A percentile compares a stretch with the other conserved stretches of the same genome.
phyloP scores from a whole-genome alignment of 805 yeast species.

The Pichia membranifaciens region DNA sequence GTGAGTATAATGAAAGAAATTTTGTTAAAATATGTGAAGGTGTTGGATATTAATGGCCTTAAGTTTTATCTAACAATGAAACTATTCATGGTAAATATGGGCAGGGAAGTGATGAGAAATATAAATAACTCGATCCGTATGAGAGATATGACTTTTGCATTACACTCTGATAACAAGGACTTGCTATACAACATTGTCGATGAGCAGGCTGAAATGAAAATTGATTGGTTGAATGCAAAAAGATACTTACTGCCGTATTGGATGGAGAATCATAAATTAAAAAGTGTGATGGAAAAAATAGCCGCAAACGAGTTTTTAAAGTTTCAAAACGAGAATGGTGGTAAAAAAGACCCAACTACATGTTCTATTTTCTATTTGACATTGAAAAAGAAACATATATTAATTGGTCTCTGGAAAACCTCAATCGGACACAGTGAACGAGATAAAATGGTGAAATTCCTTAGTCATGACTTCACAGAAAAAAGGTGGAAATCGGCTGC shows the following conservation, averaged over 20 bases:
- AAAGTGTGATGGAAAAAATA: slow-evolving; percentile 53
- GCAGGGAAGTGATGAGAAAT: slow-evolving; percentile 23
- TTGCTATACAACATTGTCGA: slow-evolving; percentile 48
- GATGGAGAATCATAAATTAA: slow-evolving; percentile 45
- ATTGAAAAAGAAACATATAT: slow-evolving; percentile 64
- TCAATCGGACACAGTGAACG: slow-evolving; percentile 72
- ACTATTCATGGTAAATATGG: slow-evolving; percentile 44
- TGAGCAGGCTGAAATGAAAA: slow-evolving; percentile 25
- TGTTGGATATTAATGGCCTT: slow-evolving; percentile 60
- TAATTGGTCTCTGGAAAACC: slow-evolving; percentile 80
- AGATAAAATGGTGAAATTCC: slow-evolving; percentile 70
- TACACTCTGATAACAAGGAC: slow-evolving; percentile 75
- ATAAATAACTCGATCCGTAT: slow-evolving; percentile 43
- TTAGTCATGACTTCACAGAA: slow-evolving; percentile 68
- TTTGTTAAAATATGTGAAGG: slow-evolving; percentile 35
- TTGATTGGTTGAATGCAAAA: slow-evolving; percentile 57
- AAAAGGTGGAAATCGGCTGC: slow-evolving; percentile 87
- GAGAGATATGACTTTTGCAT: slow-evolving; percentile 85
- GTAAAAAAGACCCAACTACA: slow-evolving; percentile 60
- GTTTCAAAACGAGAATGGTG: slow-evolving; percentile 34
- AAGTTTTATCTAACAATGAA: slow-evolving; percentile 68
- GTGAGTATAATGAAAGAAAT: slow-evolving; percentile 59
- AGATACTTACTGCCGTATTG: slow-evolving; percentile 68
- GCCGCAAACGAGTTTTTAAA: slow-evolving; percentile 64
- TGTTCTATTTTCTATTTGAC: slow-evolving; percentile 77